A percentile compares a stretch with the other conserved stretches of the same genome.
Evolutionary conservation across 1,139 yeast genomes (phyloP).

Genomic region (Saccharomyces hybrid): DNA sequence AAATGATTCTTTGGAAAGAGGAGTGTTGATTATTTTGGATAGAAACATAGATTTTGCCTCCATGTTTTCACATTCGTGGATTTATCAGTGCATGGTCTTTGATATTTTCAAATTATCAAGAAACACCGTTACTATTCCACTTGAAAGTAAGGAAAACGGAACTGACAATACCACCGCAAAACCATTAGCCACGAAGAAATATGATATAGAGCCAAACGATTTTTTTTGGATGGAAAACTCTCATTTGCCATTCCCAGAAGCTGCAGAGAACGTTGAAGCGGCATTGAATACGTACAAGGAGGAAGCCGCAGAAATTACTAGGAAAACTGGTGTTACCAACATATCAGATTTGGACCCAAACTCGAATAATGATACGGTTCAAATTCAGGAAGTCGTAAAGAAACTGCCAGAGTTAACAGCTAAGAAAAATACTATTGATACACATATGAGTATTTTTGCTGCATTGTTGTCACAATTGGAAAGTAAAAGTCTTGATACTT

Average conservation of each 20-base stretch:
- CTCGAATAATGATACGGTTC: constrained; percentile 40
- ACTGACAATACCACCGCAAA: constrained; percentile 25
- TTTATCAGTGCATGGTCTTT: constrained; percentile 90
- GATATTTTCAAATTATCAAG: constrained; percentile 80
- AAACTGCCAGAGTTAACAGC: constrained; percentile 89
- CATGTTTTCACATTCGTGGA: constrained; percentile 97
- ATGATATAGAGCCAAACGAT: constrained; percentile 84
- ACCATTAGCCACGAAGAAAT: constrained; percentile 31
- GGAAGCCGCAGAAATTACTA: constrained; percentile 81
- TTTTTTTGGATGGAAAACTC: constrained; percentile 85
- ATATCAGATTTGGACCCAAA: constrained; percentile 68
- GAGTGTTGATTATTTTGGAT: constrained; percentile 76
- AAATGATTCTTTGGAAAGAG: constrained; percentile 40
- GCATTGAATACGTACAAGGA: constrained; percentile 74
- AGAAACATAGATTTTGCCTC: constrained; percentile 84
- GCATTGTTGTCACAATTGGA: constrained; percentile 76
- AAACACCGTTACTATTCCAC: constrained; percentile 60
- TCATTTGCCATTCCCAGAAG: constrained; percentile 91
- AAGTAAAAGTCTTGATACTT: constrained; percentile 75
- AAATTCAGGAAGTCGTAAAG: constrained; percentile 82
- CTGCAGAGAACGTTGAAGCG: constrained; percentile 87
- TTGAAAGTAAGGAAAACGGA: constrained; percentile 33
- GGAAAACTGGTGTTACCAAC: constrained; percentile 61
- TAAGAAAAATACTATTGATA: constrained; percentile 79
- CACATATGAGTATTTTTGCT: constrained; percentile 94